Evolutionary conservation across 768 basidiomycete species (phyloP), one percentile per base, ranked within the genome.

Genomic region (Paxillus involutus): DNA sequence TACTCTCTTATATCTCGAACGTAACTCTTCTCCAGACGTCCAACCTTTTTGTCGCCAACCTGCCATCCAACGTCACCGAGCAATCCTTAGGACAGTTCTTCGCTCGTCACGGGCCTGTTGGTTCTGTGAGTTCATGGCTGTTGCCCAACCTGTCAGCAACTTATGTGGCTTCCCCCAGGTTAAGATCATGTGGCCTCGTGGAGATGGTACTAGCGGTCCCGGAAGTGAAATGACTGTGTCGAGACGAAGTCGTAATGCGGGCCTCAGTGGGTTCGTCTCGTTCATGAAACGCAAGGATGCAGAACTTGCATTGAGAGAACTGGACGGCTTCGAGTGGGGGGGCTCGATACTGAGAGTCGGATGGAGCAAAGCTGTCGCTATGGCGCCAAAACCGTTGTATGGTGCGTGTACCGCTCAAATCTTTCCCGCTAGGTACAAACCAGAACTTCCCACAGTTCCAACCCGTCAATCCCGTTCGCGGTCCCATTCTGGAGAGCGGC

Each of bases 111-210:
- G 97, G 97, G 0, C 92, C 94, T n/a, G 89, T 99, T 57, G 96
- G 89, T 21, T 94, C 92, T 19, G 92, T 92, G 64, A 46, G 82
- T 75, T 6, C 30, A 53, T 26, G 4, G 10, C 43, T 51, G 29
- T 56, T n/a, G 26, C 41, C 11, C 21, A n/a, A 17, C 39, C 19
- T 14, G 51, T 10, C 35, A 12, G 40, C 16, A 19, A 33, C 45
- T 51, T 24, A 53, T 17, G 30, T 33, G 7, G 17, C 17, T 53
- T 14, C 24, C 55, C 21, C 51, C n/a, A 94, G 91, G 91, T 94
- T 42, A 94, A 96, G 77, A 86, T 98, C 59, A 98, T 98, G 95
- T 98, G 94, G 94, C 96, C 95, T n/a, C 85, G 96, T 39, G 82
- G 85, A 11, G 93, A 95, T 64, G 79, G 73, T 16, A 77, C 80